A percentile compares a stretch with the other conserved stretches of the same genome.
Evolutionary conservation across 2,329 filamentous ascomycete species (phyloP).

Genomic region (Verticillium alfalfae): DNA sequence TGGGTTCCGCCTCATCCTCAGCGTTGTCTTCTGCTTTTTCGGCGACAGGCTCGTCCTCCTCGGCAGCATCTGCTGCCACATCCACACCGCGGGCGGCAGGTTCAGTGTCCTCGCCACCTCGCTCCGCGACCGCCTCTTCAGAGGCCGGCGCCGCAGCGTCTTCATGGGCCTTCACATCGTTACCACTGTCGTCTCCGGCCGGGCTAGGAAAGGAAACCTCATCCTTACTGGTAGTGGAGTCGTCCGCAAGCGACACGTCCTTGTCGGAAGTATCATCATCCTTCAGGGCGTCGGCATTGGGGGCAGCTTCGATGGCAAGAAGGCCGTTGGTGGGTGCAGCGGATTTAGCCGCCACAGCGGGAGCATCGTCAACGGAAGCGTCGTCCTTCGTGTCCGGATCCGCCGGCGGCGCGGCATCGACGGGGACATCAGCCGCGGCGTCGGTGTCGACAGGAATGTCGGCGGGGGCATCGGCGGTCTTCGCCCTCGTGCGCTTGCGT

Average conservation of each 20-base stretch:
- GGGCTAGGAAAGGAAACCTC: background rate
- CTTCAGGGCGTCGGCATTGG: background rate
- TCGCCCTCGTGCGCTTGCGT: conserved; percentile 6
- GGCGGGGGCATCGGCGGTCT: background rate
- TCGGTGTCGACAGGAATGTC: background rate
- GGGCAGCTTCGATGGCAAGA: background rate
- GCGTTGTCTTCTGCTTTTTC: background rate
- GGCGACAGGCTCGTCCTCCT: background rate
- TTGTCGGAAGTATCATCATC: background rate
- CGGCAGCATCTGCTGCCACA: background rate
- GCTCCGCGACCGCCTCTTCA: conserved; percentile 4
- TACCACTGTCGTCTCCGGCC: background rate
- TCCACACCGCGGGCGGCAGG: background rate
- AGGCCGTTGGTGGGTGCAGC: background rate
- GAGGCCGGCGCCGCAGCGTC: background rate
- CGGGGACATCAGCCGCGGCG: background rate
- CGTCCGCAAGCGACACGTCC: background rate
- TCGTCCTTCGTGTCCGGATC: background rate
- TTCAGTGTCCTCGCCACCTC: background rate
- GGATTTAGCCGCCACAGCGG: background rate
- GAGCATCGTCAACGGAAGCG: background rate
- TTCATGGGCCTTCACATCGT: conserved; percentile 3
- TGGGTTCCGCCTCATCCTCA: background rate
- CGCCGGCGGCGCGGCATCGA: background rate
- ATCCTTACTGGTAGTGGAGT: background rate